Conservation (phyloP, 148 eudicot species). For the Chenopodium album region DNA sequence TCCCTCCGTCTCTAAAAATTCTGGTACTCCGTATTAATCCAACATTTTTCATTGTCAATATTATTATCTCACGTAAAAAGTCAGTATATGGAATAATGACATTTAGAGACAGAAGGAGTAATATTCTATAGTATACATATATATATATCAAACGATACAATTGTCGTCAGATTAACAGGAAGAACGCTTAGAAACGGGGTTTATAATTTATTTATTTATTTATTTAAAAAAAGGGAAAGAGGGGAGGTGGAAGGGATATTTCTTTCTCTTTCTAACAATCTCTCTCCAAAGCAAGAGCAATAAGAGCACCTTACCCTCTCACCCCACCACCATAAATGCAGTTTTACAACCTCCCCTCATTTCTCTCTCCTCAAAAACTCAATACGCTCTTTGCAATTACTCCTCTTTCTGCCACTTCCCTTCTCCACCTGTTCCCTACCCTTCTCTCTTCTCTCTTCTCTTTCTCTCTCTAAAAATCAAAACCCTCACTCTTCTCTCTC, state of each 20-base stretch:
- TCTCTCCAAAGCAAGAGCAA: conserved; percentile 6
- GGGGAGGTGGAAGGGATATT: neutral
- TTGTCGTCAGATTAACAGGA: too few species aligned
- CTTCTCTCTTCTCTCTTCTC: neutral
- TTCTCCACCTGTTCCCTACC: conserved; percentile 28
- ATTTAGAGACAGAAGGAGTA: too few species aligned
- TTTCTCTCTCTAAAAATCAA: neutral
- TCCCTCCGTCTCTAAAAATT: too few species aligned
- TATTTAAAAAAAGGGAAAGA: neutral
- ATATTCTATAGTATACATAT: too few species aligned
- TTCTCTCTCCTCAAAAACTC: conserved; percentile 16
- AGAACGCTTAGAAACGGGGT: too few species aligned
- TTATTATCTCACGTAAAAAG: too few species aligned
- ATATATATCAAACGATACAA: too few species aligned
- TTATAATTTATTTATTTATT: too few species aligned
- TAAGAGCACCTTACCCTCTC: conserved; percentile 19
- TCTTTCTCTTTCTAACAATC: conserved; percentile 6
- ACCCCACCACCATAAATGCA: conserved; percentile 45
- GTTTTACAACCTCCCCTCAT: conserved; percentile 33
- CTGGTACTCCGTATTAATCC: too few species aligned
- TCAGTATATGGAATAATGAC: too few species aligned
- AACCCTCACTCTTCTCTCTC: neutral
- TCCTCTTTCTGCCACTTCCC: conserved; percentile 36
- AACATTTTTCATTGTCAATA: too few species aligned
- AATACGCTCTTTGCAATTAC: conserved; percentile 44